Evolutionary conservation across 495 filamentous ascomycete genomes (phyloP).

Genomic region (Cercophora newfieldiana): DNA sequence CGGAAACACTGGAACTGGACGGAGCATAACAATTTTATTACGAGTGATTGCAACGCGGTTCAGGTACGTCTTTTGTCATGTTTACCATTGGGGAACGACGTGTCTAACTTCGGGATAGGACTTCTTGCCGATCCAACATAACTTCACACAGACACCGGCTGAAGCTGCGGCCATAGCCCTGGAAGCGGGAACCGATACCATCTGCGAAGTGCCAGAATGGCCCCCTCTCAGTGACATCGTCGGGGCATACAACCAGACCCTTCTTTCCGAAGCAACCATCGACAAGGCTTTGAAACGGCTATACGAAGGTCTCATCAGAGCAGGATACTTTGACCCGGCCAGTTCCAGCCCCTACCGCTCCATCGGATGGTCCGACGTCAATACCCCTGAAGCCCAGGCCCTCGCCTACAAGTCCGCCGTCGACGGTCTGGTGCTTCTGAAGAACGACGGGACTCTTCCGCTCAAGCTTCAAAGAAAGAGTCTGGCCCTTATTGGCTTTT

Average conservation of each 20-base stretch:
- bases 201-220: constrained; percentile 33
- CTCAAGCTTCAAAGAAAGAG: constrained; percentile 25
- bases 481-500: constrained; percentile 40
- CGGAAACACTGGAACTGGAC: constrained; percentile 48
- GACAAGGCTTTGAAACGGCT: constrained; percentile 38
- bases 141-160: constrained; percentile 35
- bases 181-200: constrained; percentile 39
- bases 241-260: constrained; percentile 35
- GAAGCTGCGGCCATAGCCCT: constrained; percentile 38
- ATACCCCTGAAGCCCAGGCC: constrained; percentile 33
- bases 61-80: neutral
- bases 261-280: constrained; percentile 37
- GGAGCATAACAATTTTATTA: constrained; percentile 42
- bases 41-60: constrained; percentile 47
- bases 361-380: constrained; percentile 37
- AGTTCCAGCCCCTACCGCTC: constrained; percentile 30
- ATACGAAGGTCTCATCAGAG: constrained; percentile 38
- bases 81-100: neutral
- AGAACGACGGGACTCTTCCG: constrained; percentile 38
- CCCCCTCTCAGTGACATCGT: constrained; percentile 31
- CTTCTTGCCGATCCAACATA: constrained; percentile 33
- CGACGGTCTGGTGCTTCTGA: constrained; percentile 37
- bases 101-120: constrained; percentile 5
- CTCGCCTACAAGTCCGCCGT: constrained; percentile 35
- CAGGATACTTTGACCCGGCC: constrained; percentile 39